Conservation (phyloP, 2,329 filamentous ascomycete species). For the Neocucurbitaria cava region DNA sequence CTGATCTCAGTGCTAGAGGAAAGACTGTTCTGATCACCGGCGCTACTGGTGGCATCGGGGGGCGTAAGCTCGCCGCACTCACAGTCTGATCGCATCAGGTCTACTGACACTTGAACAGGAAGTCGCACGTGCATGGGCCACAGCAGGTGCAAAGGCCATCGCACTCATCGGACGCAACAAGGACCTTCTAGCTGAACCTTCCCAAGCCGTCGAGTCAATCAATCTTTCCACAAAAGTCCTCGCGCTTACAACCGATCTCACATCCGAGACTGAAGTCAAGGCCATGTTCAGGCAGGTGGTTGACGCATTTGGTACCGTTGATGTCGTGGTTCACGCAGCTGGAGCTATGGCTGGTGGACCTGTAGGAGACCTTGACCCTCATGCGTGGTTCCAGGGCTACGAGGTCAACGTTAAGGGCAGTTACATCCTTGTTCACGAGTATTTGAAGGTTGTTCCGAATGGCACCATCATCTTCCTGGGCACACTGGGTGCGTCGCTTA, state of each 20-base stretch:
- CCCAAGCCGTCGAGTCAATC: conserved; percentile 14
- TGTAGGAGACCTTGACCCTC: conserved; percentile 5
- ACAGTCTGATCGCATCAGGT: not conserved
- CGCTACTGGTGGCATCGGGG: conserved; percentile 26
- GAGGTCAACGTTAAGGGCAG: conserved; percentile 22
- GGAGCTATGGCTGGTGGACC: conserved; percentile 10
- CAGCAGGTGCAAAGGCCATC: conserved; percentile 31
- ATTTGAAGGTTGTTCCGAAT: not conserved
- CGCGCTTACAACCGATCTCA: conserved; percentile 26
- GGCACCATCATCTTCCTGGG: conserved; percentile 29
- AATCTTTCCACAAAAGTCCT: conserved; percentile 26
- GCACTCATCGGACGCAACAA: conserved; percentile 30
- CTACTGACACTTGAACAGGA: conserved; percentile 12
- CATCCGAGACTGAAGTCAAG: conserved; percentile 21
- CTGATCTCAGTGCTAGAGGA: conserved; percentile 17
- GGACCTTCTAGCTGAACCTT: conserved; percentile 24
- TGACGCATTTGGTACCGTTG: conserved; percentile 14
- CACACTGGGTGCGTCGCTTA: conserved; percentile 17
- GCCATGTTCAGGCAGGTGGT: conserved; percentile 19
- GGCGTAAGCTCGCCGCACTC: conserved; percentile 4
- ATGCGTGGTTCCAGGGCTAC: conserved; percentile 19
- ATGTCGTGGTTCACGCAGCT: conserved; percentile 27
- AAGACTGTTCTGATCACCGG: conserved; percentile 31
- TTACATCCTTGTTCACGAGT: not conserved
- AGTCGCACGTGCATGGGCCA: conserved; percentile 32